These are phyloP conservation scores for Pleurotus sapidus DNA, from an alignment of 768 basidiomycete species.

Conservation along the genomic window DNA sequence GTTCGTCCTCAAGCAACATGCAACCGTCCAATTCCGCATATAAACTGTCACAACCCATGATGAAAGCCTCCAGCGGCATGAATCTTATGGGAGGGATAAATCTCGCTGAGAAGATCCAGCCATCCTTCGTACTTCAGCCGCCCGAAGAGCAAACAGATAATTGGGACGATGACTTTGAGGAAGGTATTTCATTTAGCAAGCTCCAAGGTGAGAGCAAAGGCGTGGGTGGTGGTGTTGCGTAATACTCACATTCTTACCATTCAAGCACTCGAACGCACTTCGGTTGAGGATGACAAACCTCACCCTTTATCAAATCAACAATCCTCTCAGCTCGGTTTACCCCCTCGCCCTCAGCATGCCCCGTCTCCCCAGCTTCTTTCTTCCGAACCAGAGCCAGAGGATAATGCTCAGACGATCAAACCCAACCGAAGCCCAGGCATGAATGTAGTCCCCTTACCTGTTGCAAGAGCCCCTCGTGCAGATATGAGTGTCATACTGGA, in stretches of 20 bases:
- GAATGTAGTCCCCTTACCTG: constrained; percentile 38
- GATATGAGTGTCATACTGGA: constrained; percentile 54
- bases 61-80: neutral
- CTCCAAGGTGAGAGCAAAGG: constrained; percentile 48
- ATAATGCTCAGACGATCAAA: constrained; percentile 78
- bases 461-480: constrained; percentile 59
- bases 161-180: constrained; percentile 99
- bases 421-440: constrained; percentile 68
- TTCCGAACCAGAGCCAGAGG: constrained; percentile 46
- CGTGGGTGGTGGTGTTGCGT: no score
- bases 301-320: constrained; percentile 13
- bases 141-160: constrained; percentile 91
- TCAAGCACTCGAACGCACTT: constrained; percentile 61
- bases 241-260: constrained; percentile 5
- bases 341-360: neutral
- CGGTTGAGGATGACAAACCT: constrained; percentile 46
- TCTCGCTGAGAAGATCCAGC: constrained; percentile 55
- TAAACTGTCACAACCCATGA: constrained; percentile 23
- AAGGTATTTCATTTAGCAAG: constrained; percentile 86
- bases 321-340: neutral
- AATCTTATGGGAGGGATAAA: constrained; percentile 29
- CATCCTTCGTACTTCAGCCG: constrained; percentile 63
- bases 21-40: constrained; percentile 28
- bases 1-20: constrained; percentile 22
- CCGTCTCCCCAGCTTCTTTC: neutral